phyloP scores from a whole-genome alignment of 2,329 filamentous ascomycete genomes.

The Teratosphaeria pseudoeucalypti region DNA sequence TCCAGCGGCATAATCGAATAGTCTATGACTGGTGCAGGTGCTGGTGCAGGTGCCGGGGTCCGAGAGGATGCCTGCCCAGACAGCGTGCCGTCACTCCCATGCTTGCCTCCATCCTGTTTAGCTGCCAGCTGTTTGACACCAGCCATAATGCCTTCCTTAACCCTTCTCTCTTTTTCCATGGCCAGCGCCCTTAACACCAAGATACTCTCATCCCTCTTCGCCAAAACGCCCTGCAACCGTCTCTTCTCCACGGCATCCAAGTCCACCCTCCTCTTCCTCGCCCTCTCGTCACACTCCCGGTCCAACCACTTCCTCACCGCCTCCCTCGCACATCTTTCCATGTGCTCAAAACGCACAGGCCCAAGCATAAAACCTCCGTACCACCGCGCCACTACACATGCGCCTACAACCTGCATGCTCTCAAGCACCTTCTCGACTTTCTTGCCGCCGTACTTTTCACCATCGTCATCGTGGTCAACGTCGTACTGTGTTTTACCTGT shows the following conservation, averaged over 20 bases:
- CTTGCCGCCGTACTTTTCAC: constrained; percentile 42
- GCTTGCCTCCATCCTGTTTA: constrained; percentile 1
- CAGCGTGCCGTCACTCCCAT: neutral
- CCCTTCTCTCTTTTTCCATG: constrained; percentile 33
- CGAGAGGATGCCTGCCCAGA: neutral
- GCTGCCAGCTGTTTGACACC: constrained; percentile 6
- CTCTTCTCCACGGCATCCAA: constrained; percentile 23
- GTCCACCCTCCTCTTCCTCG: constrained; percentile 25
- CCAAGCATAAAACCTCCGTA: constrained; percentile 45
- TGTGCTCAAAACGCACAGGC: constrained; percentile 43
- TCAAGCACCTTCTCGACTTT: constrained; percentile 38
- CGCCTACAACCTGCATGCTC: constrained; percentile 34
- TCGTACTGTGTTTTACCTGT: constrained; percentile 29
- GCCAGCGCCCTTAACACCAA: constrained; percentile 36
- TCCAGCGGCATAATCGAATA: constrained; percentile 35
- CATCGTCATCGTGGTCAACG: constrained; percentile 42
- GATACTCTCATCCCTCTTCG: constrained; percentile 40
- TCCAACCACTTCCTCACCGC: constrained; percentile 36
- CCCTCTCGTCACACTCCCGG: constrained; percentile 16
- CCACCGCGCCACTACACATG: constrained; percentile 44
- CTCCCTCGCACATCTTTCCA: constrained; percentile 39
- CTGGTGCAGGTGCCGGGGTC: constrained; percentile 3
- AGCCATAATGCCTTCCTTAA: constrained; percentile 14
- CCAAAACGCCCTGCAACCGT: constrained; percentile 32
- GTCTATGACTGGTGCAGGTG: constrained; percentile 18